These are phyloP conservation scores for Puccinia hordei DNA, from an alignment of 1,284 basidiomycete species.

Conservation along the genomic window DNA sequence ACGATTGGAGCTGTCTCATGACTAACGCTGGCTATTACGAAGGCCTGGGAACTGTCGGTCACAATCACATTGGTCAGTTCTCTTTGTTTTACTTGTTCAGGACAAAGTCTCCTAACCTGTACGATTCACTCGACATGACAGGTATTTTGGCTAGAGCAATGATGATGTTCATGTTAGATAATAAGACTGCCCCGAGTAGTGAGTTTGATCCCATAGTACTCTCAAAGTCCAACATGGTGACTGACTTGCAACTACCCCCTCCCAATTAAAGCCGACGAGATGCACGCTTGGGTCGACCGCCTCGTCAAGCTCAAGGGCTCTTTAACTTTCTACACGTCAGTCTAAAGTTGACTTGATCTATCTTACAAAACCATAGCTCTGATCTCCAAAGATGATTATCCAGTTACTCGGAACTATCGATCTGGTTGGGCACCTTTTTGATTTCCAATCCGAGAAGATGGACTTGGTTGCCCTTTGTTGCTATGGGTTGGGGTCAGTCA, in stretches of 20 bases:
- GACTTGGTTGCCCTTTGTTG: slow-evolving; percentile 30
- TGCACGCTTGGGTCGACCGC: slow-evolving; percentile 38
- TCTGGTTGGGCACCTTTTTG: slow-evolving; percentile 14
- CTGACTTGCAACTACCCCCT: neutral
- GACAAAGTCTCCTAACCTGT: no score
- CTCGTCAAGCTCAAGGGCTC: slow-evolving; percentile 13
- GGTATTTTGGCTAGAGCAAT: slow-evolving; percentile 42
- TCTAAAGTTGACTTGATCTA: neutral
- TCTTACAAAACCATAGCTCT: neutral
- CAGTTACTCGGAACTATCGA: slow-evolving; percentile 31
- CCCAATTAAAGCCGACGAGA: slow-evolving; percentile 30
- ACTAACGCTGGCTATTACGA: slow-evolving; percentile 43
- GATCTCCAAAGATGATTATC: neutral
- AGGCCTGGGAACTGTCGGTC: slow-evolving; percentile 33
- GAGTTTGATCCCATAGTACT: neutral
- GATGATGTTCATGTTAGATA: slow-evolving; percentile 47
- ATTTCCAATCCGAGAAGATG: slow-evolving; percentile 26
- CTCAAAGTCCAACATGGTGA: neutral
- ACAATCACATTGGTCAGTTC: slow-evolving; percentile 35
- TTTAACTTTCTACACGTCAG: slow-evolving; percentile 38
- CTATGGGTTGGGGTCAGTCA: slow-evolving; percentile 9
- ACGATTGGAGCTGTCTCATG: slow-evolving; percentile 42
- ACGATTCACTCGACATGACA: no score
- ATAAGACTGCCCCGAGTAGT: slow-evolving; percentile 29
- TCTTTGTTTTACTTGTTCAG: no score